A percentile compares a stretch with the other conserved stretches of the same genome.
phyloP scores from a whole-genome alignment of 306 rosid genomes.

The Fagus sylvatica region DNA sequence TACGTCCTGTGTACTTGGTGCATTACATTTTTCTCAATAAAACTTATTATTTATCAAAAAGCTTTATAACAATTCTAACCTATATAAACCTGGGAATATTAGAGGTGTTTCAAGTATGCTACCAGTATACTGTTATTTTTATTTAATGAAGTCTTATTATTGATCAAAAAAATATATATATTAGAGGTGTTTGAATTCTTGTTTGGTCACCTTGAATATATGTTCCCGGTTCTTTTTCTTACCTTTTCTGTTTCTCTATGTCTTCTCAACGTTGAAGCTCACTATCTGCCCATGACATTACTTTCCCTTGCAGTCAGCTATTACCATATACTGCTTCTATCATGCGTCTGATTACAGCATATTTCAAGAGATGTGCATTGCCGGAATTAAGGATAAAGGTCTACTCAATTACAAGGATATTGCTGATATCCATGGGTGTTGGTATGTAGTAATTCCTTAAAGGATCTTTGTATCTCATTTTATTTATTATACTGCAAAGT shows the following conservation, averaged over 20 bases:
- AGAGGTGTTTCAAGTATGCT: no score
- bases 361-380: slow-evolving; percentile 66
- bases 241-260: slow-evolving; percentile 10
- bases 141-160: no score
- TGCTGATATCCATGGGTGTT: slow-evolving; percentile 80
- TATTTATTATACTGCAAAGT: background rate
- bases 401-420: slow-evolving; percentile 58
- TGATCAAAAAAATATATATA: no score
- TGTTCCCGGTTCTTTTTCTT: slow-evolving; percentile 8
- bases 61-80: no score
- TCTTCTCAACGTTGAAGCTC: slow-evolving; percentile 17
- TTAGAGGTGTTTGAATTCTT: background rate
- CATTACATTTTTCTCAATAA: no score
- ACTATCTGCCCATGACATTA: slow-evolving; percentile 24
- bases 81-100: background rate
- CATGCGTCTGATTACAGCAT: slow-evolving; percentile 56
- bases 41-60: no score
- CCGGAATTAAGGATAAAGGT: slow-evolving; percentile 73
- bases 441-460: slow-evolving; percentile 55
- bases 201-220: slow-evolving; percentile 1
- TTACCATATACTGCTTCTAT: slow-evolving; percentile 70
- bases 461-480: background rate
- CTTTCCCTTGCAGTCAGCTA: slow-evolving; percentile 64
- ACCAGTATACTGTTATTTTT: no score
- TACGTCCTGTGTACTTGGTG: no score